Conservation (phyloP, 768 basidiomycete species). For the Leccinellum rugosiceps region DNA sequence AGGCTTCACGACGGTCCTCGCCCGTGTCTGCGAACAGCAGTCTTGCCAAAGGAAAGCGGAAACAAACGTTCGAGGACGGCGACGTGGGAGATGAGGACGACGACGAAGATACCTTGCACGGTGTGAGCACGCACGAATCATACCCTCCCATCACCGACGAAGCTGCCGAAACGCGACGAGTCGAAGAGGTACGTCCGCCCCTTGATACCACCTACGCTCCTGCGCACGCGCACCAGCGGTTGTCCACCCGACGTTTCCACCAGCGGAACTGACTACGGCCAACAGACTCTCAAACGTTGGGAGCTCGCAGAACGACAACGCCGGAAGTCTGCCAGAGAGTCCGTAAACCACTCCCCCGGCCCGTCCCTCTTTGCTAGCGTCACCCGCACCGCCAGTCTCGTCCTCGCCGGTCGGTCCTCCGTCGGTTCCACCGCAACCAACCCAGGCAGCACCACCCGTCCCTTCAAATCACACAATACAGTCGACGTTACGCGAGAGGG, state of each 20-base stretch:
- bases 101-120: constrained; percentile 19
- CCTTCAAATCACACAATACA: constrained; percentile 49
- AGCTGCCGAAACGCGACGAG: constrained; percentile 60
- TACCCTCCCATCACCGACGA: constrained; percentile 73
- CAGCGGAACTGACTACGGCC: constrained; percentile 2
- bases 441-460: constrained; percentile 37
- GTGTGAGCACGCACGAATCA: constrained; percentile 17
- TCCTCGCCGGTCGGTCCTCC: constrained; percentile 48
- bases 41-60: constrained; percentile 32
- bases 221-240: too few relatives aligned
- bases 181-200: constrained; percentile 61
- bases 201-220: too few relatives aligned
- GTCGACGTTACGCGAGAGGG: constrained; percentile 38
- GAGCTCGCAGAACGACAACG: constrained; percentile 73
- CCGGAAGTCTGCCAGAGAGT: constrained; percentile 69
- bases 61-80: constrained; percentile 16
- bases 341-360: constrained; percentile 24
- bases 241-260: too few relatives aligned
- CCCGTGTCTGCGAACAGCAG: constrained; percentile 2
- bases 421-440: constrained; percentile 26
- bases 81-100: constrained; percentile 9
- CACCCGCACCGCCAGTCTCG: constrained; percentile 53
- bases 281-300: constrained; percentile 74
- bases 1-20: constrained; percentile 19
- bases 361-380: constrained; percentile 57